These are phyloP conservation scores for Backusella macrospora DNA, from an alignment of 192 early-diverging fungal species.

Conservation along the genomic window DNA sequence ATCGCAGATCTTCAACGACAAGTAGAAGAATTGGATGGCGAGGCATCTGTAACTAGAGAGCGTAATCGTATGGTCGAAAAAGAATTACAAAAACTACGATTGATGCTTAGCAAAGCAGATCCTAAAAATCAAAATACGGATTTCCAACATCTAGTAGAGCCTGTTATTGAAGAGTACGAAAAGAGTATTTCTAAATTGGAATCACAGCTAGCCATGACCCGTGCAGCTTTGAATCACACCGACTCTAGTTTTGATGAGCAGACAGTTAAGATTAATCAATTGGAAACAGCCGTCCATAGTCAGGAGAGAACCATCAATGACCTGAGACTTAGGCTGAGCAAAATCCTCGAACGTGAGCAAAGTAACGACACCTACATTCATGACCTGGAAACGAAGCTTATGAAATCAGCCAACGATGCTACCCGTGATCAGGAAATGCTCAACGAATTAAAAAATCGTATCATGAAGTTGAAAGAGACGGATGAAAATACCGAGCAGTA, in stretches of 20 bases:
- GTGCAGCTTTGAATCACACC: constrained; percentile 58
- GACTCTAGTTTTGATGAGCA: constrained; percentile 60
- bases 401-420: constrained; percentile 32
- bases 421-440: constrained; percentile 41
- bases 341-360: constrained; percentile 49
- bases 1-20: constrained; percentile 40
- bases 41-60: constrained; percentile 32
- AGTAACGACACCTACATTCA: constrained; percentile 56
- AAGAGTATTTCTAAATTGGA: constrained; percentile 66
- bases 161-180: constrained; percentile 76
- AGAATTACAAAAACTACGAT: constrained; percentile 23
- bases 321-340: constrained; percentile 43
- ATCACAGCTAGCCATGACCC: constrained; percentile 56
- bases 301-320: constrained; percentile 50
- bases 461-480: constrained; percentile 59
- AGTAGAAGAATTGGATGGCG: constrained; percentile 40
- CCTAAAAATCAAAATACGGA: constrained; percentile 36
- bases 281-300: constrained; percentile 43
- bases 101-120: constrained; percentile 15
- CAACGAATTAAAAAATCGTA: constrained; percentile 39
- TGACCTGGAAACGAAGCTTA: constrained; percentile 42
- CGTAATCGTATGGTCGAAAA: constrained; percentile 32
- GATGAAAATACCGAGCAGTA: constrained; percentile 49
- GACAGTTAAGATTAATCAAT: constrained; percentile 50
- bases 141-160: constrained; percentile 59